phyloP scores from a whole-genome alignment of 2,329 filamentous ascomycete species.

The Botrytis byssoidea region DNA sequence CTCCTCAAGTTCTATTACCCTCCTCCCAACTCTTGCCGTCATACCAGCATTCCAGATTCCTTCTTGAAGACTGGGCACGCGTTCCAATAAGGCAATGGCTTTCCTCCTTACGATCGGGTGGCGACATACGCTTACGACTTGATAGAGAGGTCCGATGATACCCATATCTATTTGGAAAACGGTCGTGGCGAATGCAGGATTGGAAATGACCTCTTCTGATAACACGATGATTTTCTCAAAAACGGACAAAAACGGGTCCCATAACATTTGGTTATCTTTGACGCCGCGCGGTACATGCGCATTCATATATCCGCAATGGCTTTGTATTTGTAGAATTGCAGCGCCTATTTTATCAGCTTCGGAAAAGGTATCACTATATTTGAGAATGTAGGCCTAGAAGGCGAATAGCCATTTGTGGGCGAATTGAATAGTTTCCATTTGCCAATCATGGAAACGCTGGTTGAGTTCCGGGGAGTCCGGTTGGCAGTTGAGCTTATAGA shows the following conservation, averaged over 20 bases:
- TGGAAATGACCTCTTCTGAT: constrained; percentile 38
- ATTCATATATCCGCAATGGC: constrained; percentile 44
- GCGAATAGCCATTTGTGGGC: constrained; percentile 55
- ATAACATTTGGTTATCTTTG: constrained; percentile 45
- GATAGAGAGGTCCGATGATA: constrained; percentile 60
- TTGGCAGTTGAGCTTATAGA: constrained; percentile 41
- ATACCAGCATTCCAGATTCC: constrained; percentile 58
- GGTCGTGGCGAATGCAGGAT: background rate
- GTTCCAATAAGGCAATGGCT: constrained; percentile 56
- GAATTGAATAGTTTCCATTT: constrained; percentile 46
- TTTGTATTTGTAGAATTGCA: constrained; percentile 57
- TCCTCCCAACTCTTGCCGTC: constrained; percentile 19
- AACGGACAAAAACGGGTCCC: constrained; percentile 52
- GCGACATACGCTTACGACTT: constrained; percentile 59
- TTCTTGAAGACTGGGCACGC: constrained; percentile 58
- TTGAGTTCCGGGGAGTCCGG: constrained; percentile 45
- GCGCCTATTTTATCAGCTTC: constrained; percentile 54
- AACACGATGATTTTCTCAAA: constrained; percentile 56
- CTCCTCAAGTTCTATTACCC: constrained; percentile 23
- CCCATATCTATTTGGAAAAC: constrained; percentile 39
- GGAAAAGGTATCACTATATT: constrained; percentile 47
- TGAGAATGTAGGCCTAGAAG: constrained; percentile 53
- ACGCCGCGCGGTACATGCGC: background rate
- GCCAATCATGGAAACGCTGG: constrained; percentile 18
- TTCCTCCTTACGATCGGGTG: constrained; percentile 51